phyloP scores from a whole-genome alignment of 164 flowering plant species.

The Vitis rotundifolia region DNA sequence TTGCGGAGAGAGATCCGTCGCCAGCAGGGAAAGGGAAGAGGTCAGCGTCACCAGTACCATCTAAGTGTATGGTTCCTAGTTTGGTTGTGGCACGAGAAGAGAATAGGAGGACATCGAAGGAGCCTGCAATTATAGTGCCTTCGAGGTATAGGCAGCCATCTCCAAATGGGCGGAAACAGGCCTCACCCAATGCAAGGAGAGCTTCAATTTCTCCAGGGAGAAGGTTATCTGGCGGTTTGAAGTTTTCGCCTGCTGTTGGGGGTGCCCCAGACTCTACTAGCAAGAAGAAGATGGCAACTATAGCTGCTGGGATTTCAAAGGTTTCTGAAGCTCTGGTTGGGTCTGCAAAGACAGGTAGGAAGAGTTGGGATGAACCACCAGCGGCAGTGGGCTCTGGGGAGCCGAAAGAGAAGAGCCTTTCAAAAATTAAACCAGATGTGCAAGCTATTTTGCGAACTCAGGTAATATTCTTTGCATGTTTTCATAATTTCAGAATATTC shows the following conservation, averaged over 20 bases:
- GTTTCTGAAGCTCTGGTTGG: slow-evolving; percentile 67
- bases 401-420: slow-evolving; percentile 46
- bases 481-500: too few relatives aligned
- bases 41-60: slow-evolving; percentile 85
- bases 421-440: slow-evolving; percentile 57
- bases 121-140: slow-evolving; percentile 85
- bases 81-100: slow-evolving; percentile 71
- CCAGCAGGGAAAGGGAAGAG: slow-evolving; percentile 63
- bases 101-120: slow-evolving; percentile 55
- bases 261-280: slow-evolving; percentile 41
- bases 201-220: slow-evolving; percentile 78
- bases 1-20: slow-evolving; percentile 61
- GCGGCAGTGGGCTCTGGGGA: slow-evolving; percentile 27
- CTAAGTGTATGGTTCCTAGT: slow-evolving; percentile 89
- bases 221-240: slow-evolving; percentile 72
- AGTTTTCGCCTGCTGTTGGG: slow-evolving; percentile 51
- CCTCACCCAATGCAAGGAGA: slow-evolving; percentile 63
- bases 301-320: slow-evolving; percentile 70
- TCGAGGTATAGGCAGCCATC: slow-evolving; percentile 95
- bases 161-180: slow-evolving; percentile 66
- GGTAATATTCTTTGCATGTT: slow-evolving; percentile 32
- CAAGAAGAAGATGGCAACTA: slow-evolving; percentile 73
- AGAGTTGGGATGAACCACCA: slow-evolving; percentile 79
- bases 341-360: slow-evolving; percentile 56
- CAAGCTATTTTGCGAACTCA: slow-evolving; percentile 78